Evolutionary conservation across 2,329 filamentous ascomycete species (phyloP).

Genomic region (Furcasterigmium sp.): DNA sequence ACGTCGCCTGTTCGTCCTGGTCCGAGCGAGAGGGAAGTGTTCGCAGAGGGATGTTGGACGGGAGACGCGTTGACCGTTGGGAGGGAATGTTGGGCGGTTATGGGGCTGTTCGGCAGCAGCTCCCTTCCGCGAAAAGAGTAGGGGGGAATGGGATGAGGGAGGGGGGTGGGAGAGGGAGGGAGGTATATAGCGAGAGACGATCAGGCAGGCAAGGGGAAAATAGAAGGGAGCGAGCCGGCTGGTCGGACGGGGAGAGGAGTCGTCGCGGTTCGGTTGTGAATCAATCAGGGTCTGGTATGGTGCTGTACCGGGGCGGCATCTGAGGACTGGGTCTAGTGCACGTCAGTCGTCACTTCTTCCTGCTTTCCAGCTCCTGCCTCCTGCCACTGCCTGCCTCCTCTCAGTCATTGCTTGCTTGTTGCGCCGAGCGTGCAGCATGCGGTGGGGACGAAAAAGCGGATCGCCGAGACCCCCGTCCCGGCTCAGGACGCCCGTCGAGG

Average conservation of each 20-base stretch:
- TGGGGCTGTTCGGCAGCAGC: constrained; percentile 76
- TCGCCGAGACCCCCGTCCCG: too few species aligned
- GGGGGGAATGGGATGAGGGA: constrained; percentile 17
- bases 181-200: constrained; percentile 13
- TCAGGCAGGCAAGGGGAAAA: constrained; percentile 2
- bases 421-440: not conserved
- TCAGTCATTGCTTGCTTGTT: not conserved
- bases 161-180: constrained; percentile 27
- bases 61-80: constrained; percentile 60
- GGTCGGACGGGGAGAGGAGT: not conserved
- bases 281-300: constrained; percentile 3
- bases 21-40: constrained; percentile 49
- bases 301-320: constrained; percentile 1
- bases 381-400: too few species aligned
- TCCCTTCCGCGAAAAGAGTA: constrained; percentile 49
- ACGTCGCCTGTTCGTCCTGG: constrained; percentile 35
- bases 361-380: too few species aligned
- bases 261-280: not conserved
- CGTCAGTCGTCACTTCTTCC: not conserved
- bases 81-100: constrained; percentile 80
- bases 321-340: not conserved
- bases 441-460: not conserved
- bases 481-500: too few species aligned
- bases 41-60: constrained; percentile 83
- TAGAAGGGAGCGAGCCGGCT: constrained; percentile 1